Percentiles rank a stretch among this genome's conserved stretches.
Conservation (phyloP, 768 basidiomycete genomes). For the Boletus coccyginus region DNA sequence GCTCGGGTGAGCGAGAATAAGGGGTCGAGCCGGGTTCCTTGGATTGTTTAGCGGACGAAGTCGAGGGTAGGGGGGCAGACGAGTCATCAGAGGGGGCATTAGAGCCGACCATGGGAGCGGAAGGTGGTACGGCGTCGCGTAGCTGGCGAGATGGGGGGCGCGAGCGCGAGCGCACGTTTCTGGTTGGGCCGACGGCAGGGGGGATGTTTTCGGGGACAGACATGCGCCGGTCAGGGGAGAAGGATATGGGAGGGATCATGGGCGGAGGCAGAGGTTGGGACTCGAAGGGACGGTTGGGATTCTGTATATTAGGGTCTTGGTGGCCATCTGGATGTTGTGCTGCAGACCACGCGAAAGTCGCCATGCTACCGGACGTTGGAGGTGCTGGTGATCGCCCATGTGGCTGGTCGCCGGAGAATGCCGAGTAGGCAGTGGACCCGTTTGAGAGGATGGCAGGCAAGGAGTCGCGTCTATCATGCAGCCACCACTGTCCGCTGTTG, state of each 20-base stretch:
- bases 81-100: slow-evolving; percentile 42
- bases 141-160: slow-evolving; percentile 68
- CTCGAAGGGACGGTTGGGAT: slow-evolving; percentile 47
- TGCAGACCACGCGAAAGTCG: slow-evolving; percentile 73
- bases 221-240: slow-evolving; percentile 68
- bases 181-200: slow-evolving; percentile 42
- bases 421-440: slow-evolving; percentile 53
- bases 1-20: slow-evolving; percentile 93
- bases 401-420: slow-evolving; percentile 61
- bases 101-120: slow-evolving; percentile 37
- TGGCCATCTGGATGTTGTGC: slow-evolving; percentile 45
- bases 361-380: slow-evolving; percentile 58
- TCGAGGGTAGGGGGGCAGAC: slow-evolving; percentile 33
- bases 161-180: slow-evolving; percentile 63
- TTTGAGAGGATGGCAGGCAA: slow-evolving; percentile 68
- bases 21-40: slow-evolving; percentile 66
- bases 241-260: slow-evolving; percentile 59
- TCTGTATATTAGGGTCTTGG: slow-evolving; percentile 41
- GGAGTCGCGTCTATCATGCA: slow-evolving; percentile 70
- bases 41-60: slow-evolving; percentile 34
- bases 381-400: slow-evolving; percentile 57
- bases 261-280: slow-evolving; percentile 42
- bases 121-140: slow-evolving; percentile 39
- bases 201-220: slow-evolving; percentile 64
- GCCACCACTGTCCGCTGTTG: slow-evolving; percentile 50